Base-by-base conservation (phyloP, 2,329 filamentous ascomycete genomes). In the Venturia carpophila region DNA sequence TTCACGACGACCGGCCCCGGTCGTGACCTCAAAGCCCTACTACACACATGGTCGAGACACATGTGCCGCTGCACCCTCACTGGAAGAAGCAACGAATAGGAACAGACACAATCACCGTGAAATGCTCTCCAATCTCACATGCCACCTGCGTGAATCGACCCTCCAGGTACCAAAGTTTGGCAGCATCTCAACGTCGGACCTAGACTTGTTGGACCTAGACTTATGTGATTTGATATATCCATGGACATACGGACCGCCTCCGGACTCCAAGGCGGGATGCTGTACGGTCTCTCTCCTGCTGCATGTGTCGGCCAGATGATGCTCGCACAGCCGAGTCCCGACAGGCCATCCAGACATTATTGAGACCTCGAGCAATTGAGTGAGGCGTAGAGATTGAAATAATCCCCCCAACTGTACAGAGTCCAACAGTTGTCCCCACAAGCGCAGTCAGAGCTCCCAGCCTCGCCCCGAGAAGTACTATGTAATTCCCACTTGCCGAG, bases 151-250 rank as follows among this genome's bases (percentile, higher is more conserved):
- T 58, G 30, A n/a, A 58, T 58, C 52, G 6, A 37, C 21, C 13
- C 2, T 37, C 27, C 17, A 6, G 5, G 4, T 58, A 58, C 52
- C 52, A 37, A n/a, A 58, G 17, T 58, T 37, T 58, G 49, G n/a
- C 13, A 34, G 15, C 24, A 52, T 24, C 7, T 19, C 52, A 56
- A 56, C 52, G 52, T 39, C 37, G 30, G 52, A 58, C 52, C 52
- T 58, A 58, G 30, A 58, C 27, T 37, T 37, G n/a, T n/a, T n/a
- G n/a, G 52, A 58, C 52, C 52, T 58, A 58, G 30, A 58, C 27
- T 37, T 37, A 2, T 37, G 30, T 37, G 30, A 58, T 58, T 58
- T 58, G 52, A 58, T n/a, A 37, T 55, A 37, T 55, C 3, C 10
- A 19, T 37, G 27, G 19, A 30, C 9, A 5, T 13, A 21, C 49